Base-by-base conservation (phyloP, 208 protist species). In the Acanthamoeba lenticulata region DNA sequence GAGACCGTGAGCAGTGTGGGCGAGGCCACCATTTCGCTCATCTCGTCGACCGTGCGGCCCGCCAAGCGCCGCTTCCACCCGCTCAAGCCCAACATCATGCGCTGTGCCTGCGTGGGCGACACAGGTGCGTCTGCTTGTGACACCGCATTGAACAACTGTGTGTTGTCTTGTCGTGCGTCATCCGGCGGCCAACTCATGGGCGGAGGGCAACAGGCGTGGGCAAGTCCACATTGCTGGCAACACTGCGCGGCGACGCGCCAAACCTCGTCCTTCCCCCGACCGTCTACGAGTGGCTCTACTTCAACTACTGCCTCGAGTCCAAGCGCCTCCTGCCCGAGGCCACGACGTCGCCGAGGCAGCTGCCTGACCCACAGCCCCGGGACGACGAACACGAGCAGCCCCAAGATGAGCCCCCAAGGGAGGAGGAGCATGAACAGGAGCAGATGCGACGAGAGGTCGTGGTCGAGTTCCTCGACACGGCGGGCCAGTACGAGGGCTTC, bases 1-100 rank as follows among this genome's bases (percentile, higher is more conserved):
- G 67, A 77, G 67, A 77, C 67, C 9, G 67, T 77, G 32, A 42
- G 67, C 67, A 77, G 21, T 29, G 29, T 77, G 67, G 67, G 67
- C 38, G 67, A 77, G 67, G 67, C 67, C 67, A 77, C 67, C 19
- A 27, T 77, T 15, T 77, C 67, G 32, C 67, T 77, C 34, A 77
- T 77, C 67, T 36, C 67, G 11, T 42, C 21, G 11, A 42, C 34
- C 67, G 40, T 77, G 38, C 67, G 38, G 40, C 34, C 67, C 9
- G 27, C 29, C 11, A 77, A 77, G 67, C 67, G 67, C 19, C 67
- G 38, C 1, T 77, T 44, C 67, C 67, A 77, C 38, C 67, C 34
- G 38, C 38, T 77, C 67, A 77, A 77, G 67, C 67, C 67, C 67
- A 77, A 77, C 67, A 77, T 77, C 67, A 77, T 77, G 67, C 67